Evolutionary conservation across 345 rosid species (phyloP), one percentile per base, ranked within the genome.

Genomic region (Populus alba): DNA sequence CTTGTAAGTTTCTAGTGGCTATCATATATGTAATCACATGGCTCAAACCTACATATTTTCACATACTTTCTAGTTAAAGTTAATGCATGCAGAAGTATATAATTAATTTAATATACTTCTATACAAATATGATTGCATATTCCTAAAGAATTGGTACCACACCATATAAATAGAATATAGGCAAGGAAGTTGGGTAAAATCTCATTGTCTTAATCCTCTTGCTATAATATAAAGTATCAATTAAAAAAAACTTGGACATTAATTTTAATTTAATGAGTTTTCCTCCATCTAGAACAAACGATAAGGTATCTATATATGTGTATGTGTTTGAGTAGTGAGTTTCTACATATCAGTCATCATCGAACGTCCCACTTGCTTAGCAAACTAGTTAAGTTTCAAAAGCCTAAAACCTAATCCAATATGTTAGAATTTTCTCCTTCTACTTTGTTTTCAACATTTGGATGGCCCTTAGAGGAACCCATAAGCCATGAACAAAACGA

Each of bases 381-480:
- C 75, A 39, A 45, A 33, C 8, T 7, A 10, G 45, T 41, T 41
- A 8, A 20, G 7, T 63, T 8, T 33, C 22, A 47, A 62, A 7
- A 17, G n/a, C 61, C n/a, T 43, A 7, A 8, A 27, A 59, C 27
- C 31, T 57, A 43, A 35, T 17, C 25, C 59, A 72, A 23, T 29
- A 79, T 79, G 82, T 38, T 63, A 41, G 77, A 74, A 29, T 37
- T 76, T 6, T 76, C 59, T 38, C 79, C 82, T 4, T 0, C 67
- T 22, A 7, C 66, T 62, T 13, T 51, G 65, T 71, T 72, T 20
- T 75, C 78, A 35, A 53, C 74, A 31, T 68, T 43, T 35, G 78
- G 70, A 43, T 85, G 85, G 85, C 72, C 85, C 65, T 51, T 63
- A 4, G 82, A 72, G 41, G 85, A 82, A 3, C 37, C 76, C 41